These are phyloP conservation scores for Leccinum truebloodii DNA, from an alignment of 768 basidiomycete genomes.

Conservation along the genomic window DNA sequence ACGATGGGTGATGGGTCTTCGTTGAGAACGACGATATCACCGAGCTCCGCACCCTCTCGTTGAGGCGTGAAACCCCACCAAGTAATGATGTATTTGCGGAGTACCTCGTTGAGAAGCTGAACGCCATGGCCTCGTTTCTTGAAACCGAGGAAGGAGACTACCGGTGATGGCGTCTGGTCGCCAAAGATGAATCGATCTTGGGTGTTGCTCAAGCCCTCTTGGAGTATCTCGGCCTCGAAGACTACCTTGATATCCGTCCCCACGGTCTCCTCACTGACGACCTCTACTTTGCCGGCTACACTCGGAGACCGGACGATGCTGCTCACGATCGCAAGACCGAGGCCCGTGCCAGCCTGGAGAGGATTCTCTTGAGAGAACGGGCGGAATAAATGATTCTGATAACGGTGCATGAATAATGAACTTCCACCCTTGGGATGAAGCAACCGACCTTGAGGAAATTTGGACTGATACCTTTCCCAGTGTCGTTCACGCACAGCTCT, in stretches of 20 bases:
- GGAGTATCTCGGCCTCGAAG: conserved; percentile 68
- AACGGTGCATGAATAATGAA: conserved; percentile 3
- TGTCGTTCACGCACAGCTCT: conserved; percentile 84
- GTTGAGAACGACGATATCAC: conserved; percentile 80
- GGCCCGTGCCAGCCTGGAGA: conserved; percentile 87
- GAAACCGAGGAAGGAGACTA: conserved; percentile 75
- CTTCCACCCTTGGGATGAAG: neutral
- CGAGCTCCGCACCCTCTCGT: conserved; percentile 43
- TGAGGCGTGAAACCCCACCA: conserved; percentile 76
- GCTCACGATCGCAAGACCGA: conserved; percentile 94
- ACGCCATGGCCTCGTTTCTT: conserved; percentile 62
- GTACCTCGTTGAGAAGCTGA: conserved; percentile 59
- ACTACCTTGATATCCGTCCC: conserved; percentile 92
- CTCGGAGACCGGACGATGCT: conserved; percentile 86
- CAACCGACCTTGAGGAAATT: conserved; percentile 78
- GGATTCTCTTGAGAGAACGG: conserved; percentile 98
- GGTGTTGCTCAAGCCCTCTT: conserved; percentile 40
- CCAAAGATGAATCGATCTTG: conserved; percentile 50
- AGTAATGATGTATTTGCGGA: conserved; percentile 60
- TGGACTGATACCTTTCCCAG: conserved; percentile 94
- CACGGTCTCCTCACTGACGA: conserved; percentile 85
- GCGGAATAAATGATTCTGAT: conserved; percentile 89
- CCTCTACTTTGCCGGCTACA: conserved; percentile 89
- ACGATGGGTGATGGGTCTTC: conserved; percentile 66
- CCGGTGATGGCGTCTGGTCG: conserved; percentile 42